Evolutionary conservation across 345 rosid genomes (phyloP).

Genomic region (Eutrema japonicum): DNA sequence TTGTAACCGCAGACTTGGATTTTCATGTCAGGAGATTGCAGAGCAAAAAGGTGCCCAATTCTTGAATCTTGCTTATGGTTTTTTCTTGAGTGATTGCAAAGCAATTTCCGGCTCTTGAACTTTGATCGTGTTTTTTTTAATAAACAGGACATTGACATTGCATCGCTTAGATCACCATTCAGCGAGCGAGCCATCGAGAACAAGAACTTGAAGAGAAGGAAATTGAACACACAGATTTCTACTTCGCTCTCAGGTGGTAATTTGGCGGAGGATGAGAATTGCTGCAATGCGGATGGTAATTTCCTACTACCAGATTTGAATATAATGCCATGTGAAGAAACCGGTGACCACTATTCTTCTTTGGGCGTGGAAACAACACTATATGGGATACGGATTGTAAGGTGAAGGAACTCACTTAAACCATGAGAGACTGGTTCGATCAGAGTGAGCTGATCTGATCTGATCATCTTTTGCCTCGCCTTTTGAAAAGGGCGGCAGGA

Average conservation of each 20-base stretch:
- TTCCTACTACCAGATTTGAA: conserved; percentile 81
- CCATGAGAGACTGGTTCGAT: conserved; percentile 16
- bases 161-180: conserved; percentile 50
- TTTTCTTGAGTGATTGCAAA: not conserved
- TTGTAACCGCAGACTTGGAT: conserved; percentile 47
- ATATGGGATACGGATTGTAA: conserved; percentile 45
- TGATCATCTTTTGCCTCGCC: conserved; percentile 31
- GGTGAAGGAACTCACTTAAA: conserved; percentile 29
- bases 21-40: conserved; percentile 51
- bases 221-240: conserved; percentile 19
- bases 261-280: conserved; percentile 17
- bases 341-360: not conserved
- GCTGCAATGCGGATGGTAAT: conserved; percentile 17
- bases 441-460: conserved; percentile 30
- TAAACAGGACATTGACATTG: conserved; percentile 62
- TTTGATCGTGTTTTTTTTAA: conserved; percentile 34
- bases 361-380: conserved; percentile 40
- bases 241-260: not conserved
- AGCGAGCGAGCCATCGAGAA: conserved; percentile 47
- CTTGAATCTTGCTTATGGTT: not conserved
- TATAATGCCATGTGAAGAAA: conserved; percentile 64
- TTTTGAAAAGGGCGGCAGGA: not conserved
- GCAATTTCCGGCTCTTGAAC: conserved; percentile 1
- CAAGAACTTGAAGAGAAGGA: conserved; percentile 62
- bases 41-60: conserved; percentile 59